phyloP scores from a whole-genome alignment of 148 eudicot species.

The Amaranthus cruentus region DNA sequence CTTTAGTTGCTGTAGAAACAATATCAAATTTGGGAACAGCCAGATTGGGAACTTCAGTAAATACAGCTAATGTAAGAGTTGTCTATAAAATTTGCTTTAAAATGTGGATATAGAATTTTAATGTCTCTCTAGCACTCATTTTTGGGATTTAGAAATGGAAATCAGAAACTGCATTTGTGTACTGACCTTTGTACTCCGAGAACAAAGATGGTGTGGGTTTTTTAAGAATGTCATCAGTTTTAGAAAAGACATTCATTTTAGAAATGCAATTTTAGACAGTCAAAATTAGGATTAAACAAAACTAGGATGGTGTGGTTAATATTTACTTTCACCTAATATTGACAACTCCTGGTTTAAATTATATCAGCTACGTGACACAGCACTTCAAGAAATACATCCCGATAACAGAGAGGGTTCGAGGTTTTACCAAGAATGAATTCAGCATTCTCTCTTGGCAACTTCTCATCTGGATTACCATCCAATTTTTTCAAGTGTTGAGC shows the following conservation, averaged over 20 bases:
- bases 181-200: background rate
- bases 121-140: background rate
- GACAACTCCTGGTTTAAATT: too few relatives aligned
- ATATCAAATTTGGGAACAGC: background rate
- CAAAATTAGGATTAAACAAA: too few relatives aligned
- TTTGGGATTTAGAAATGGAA: background rate
- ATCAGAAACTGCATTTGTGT: background rate
- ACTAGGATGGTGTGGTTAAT: too few relatives aligned
- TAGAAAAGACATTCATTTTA: background rate
- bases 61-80: background rate
- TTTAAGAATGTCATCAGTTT: background rate
- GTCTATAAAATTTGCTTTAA: background rate
- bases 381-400: background rate
- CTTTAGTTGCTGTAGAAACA: background rate
- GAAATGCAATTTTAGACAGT: background rate
- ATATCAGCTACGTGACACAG: background rate
- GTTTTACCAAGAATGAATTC: slow-evolving; percentile 57
- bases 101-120: background rate
- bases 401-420: slow-evolving; percentile 5
- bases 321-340: too few relatives aligned
- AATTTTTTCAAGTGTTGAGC: slow-evolving; percentile 51
- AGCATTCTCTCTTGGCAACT: slow-evolving; percentile 50
- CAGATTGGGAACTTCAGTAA: background rate
- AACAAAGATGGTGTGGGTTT: background rate
- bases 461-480: slow-evolving; percentile 58